Percentiles rank a stretch among this genome's conserved stretches.
Conservation (phyloP, 345 rosid species). For the Arabidopsis suecica region DNA sequence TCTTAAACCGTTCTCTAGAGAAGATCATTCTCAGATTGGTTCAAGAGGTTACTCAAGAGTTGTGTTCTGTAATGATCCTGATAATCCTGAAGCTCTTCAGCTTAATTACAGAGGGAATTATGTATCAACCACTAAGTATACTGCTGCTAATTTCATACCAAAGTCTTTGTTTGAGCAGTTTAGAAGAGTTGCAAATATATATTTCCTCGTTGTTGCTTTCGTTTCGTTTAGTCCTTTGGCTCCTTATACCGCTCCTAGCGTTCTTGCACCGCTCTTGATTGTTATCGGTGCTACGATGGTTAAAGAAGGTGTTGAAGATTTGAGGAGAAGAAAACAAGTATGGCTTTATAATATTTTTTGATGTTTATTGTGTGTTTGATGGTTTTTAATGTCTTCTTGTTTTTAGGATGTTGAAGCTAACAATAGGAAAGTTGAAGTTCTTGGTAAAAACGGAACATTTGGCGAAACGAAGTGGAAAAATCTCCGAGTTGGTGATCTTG, state of each 20-base stretch:
- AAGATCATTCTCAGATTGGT: slow-evolving; percentile 67
- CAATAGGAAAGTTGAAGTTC: slow-evolving; percentile 66
- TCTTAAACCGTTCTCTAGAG: slow-evolving; percentile 45
- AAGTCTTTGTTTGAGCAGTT: slow-evolving; percentile 98
- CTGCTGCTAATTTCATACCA: slow-evolving; percentile 73
- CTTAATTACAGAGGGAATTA: slow-evolving; percentile 79
- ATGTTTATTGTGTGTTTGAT: neutral
- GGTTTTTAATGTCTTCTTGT: neutral
- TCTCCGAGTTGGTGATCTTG: slow-evolving; percentile 80
- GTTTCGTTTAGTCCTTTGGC: slow-evolving; percentile 90
- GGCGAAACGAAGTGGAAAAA: slow-evolving; percentile 66
- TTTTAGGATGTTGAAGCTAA: slow-evolving; percentile 87
- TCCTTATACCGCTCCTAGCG: slow-evolving; percentile 73
- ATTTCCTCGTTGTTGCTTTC: slow-evolving; percentile 87
- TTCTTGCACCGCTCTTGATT: slow-evolving; percentile 71
- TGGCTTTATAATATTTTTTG: neutral
- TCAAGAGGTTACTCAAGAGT: slow-evolving; percentile 78
- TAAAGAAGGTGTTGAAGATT: slow-evolving; percentile 94
- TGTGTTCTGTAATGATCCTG: slow-evolving; percentile 86
- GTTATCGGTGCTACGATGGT: slow-evolving; percentile 88
- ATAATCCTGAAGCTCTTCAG: slow-evolving; percentile 60
- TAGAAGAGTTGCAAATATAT: slow-evolving; percentile 91
- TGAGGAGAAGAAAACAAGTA: slow-evolving; percentile 77
- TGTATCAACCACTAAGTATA: slow-evolving; percentile 88
- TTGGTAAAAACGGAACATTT: slow-evolving; percentile 47